These are phyloP conservation scores for Arxiozyma telluris DNA, from an alignment of 1,139 yeast species.

Conservation along the genomic window DNA sequence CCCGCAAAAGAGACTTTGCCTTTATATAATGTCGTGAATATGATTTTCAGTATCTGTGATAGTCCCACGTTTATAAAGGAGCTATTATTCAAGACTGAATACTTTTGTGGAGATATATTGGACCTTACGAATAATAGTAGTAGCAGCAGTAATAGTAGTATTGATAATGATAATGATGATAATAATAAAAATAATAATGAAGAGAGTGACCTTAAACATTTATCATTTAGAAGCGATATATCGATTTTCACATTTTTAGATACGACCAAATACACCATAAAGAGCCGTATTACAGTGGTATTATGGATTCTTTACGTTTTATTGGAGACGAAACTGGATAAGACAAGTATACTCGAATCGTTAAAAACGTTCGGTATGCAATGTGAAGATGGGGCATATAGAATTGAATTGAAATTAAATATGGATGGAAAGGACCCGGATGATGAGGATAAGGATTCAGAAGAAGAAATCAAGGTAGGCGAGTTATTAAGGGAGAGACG, in stretches of 20 bases:
- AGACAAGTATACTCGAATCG: constrained; percentile 39
- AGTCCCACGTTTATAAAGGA: constrained; percentile 46
- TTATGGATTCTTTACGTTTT: constrained; percentile 79
- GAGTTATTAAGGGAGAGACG: constrained; percentile 59
- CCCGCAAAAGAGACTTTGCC: constrained; percentile 8
- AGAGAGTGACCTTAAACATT: neutral
- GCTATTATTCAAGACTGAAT: constrained; percentile 28
- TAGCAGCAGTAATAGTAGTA: neutral
- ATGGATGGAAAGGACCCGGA: neutral
- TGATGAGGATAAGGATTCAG: constrained; percentile 42
- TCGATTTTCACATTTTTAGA: constrained; percentile 57
- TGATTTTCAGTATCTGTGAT: constrained; percentile 65
- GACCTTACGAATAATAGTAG: neutral
- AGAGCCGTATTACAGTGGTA: constrained; percentile 60
- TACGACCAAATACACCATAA: constrained; percentile 43
- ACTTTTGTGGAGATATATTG: neutral
- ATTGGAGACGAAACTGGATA: constrained; percentile 58
- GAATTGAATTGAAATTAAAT: constrained; percentile 2
- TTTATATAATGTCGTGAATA: constrained; percentile 52
- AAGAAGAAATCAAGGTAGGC: constrained; percentile 63
- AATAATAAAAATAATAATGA: neutral
- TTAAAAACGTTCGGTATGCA: constrained; percentile 57
- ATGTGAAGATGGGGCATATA: constrained; percentile 6
- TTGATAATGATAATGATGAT: neutral
- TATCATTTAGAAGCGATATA: constrained; percentile 4